Conservation (phyloP, 208 protist species). For the Crithidia expoeki region DNA sequence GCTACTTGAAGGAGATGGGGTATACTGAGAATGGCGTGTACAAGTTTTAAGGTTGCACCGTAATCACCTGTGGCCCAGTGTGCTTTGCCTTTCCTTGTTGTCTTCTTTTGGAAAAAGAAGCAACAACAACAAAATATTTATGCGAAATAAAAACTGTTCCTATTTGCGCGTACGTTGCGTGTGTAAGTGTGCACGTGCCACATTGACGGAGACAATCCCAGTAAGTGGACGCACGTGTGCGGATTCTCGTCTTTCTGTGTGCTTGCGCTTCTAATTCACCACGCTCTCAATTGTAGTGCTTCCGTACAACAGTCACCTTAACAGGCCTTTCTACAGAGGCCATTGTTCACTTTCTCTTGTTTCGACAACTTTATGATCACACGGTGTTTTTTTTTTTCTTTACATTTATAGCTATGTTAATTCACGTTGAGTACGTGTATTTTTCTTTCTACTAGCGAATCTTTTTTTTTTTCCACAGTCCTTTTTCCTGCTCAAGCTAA, state of each 20-base stretch:
- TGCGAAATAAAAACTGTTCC: background rate
- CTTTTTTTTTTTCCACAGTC: background rate
- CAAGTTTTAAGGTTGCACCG: slow-evolving; percentile 62
- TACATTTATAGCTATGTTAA: background rate
- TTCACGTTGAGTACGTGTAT: background rate
- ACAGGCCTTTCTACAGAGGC: background rate
- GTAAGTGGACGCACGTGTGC: background rate
- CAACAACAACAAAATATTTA: background rate
- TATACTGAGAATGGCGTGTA: slow-evolving; percentile 70
- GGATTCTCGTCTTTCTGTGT: background rate
- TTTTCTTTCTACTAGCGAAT: slow-evolving; percentile 3
- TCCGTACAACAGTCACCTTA: background rate
- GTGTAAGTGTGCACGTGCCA: background rate
- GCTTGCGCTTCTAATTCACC: background rate
- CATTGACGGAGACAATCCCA: background rate
- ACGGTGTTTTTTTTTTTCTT: slow-evolving; percentile 9
- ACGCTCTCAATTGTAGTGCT: background rate
- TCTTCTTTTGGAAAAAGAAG: background rate
- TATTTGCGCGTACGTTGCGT: slow-evolving; percentile 1
- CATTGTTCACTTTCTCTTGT: slow-evolving; percentile 13
- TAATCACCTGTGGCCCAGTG: background rate
- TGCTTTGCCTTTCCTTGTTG: background rate
- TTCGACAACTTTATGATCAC: slow-evolving; percentile 18
- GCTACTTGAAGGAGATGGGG: slow-evolving; percentile 77
- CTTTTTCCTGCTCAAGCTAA: background rate